These are phyloP conservation scores for Boletellus ananas DNA, from an alignment of 768 basidiomycete genomes.

Conservation along the genomic window DNA sequence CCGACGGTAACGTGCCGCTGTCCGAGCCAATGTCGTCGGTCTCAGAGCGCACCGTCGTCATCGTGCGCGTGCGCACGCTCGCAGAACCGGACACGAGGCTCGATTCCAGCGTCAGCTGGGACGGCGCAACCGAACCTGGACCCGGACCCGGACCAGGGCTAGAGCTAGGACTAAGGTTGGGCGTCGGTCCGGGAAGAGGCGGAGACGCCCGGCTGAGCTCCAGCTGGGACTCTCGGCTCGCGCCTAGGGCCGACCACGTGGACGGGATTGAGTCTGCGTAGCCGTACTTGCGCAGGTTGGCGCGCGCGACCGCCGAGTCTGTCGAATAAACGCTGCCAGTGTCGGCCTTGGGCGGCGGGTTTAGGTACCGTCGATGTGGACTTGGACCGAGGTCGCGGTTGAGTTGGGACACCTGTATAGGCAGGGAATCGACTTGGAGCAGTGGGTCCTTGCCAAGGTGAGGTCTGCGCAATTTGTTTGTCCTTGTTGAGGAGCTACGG, in stretches of 20 bases:
- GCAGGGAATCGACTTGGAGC: background rate
- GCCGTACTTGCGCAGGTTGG: conserved; percentile 25
- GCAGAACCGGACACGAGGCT: conserved; percentile 1
- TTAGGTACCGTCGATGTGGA: background rate
- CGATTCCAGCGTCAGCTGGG: conserved; percentile 5
- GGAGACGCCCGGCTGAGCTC: conserved; percentile 5
- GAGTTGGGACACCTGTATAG: conserved; percentile 4
- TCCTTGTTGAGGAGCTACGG: background rate
- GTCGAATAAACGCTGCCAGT: conserved; percentile 26
- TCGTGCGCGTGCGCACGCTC: conserved; percentile 1
- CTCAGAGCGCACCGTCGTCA: conserved; percentile 1
- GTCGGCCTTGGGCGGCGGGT: conserved; percentile 7
- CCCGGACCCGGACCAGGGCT: conserved; percentile 1
- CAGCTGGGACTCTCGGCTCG: conserved; percentile 13
- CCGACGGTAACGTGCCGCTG: background rate
- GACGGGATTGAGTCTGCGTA: conserved; percentile 20
- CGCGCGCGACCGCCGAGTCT: conserved; percentile 17
- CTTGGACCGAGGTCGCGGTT: background rate
- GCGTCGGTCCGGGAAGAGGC: conserved; percentile 3
- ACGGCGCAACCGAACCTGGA: conserved; percentile 4
- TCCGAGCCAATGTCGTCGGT: background rate
- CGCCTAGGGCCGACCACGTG: conserved; percentile 20
- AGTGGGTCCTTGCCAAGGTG: background rate
- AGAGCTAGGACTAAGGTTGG: background rate
- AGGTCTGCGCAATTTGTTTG: background rate